Evolutionary conservation across 2,329 filamentous ascomycete species (phyloP).

Genomic region (Scolecobasidium constrictum): DNA sequence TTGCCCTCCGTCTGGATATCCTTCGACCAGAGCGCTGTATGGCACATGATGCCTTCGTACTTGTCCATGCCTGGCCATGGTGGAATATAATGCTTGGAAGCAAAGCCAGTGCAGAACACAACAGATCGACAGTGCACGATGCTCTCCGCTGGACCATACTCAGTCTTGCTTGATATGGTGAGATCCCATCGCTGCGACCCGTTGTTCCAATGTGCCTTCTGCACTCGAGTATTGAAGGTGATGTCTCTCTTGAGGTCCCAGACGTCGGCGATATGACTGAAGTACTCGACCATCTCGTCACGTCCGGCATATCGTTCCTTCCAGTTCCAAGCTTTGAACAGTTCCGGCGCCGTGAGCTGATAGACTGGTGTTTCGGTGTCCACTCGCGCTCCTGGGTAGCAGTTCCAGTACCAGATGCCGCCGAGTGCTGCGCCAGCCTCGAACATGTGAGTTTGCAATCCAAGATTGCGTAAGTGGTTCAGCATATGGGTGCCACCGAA

Average conservation of each 20-base stretch:
- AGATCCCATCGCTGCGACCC: background rate
- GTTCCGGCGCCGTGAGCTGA: slow-evolving; percentile 40
- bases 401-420: slow-evolving; percentile 34
- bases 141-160: slow-evolving; percentile 13
- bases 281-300: slow-evolving; percentile 35
- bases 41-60: slow-evolving; percentile 29
- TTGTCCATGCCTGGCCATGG: slow-evolving; percentile 25
- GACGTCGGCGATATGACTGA: slow-evolving; percentile 31
- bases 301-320: slow-evolving; percentile 34
- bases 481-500: background rate
- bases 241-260: slow-evolving; percentile 26
- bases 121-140: slow-evolving; percentile 27
- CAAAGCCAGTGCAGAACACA: slow-evolving; percentile 29
- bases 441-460: slow-evolving; percentile 19
- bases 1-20: slow-evolving; percentile 26
- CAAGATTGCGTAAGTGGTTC: slow-evolving; percentile 2
- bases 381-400: slow-evolving; percentile 17
- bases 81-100: slow-evolving; percentile 32
- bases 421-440: slow-evolving; percentile 37
- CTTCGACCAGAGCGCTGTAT: slow-evolving; percentile 32
- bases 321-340: slow-evolving; percentile 48
- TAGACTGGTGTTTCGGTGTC: slow-evolving; percentile 43
- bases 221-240: slow-evolving; percentile 33
- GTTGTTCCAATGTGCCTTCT: slow-evolving; percentile 38
- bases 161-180: background rate